phyloP scores from a whole-genome alignment of 148 eudicot genomes.

The Nepenthes mirabilis region DNA sequence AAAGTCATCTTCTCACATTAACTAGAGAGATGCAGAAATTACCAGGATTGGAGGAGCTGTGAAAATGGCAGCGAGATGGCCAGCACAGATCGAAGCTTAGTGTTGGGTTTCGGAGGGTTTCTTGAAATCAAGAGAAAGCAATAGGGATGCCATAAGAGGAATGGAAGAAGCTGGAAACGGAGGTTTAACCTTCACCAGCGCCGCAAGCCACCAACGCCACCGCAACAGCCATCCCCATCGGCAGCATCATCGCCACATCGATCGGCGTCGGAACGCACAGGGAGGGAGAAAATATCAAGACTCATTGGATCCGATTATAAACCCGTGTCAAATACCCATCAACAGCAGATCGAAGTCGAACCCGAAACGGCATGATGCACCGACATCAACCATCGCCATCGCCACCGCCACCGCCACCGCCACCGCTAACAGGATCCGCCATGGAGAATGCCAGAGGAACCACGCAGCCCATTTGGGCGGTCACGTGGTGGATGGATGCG shows the following conservation, averaged over 20 bases:
- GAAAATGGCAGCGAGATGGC: neutral
- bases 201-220: slow-evolving; percentile 20
- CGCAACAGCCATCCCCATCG: slow-evolving; percentile 1
- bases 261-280: neutral
- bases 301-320: slow-evolving; percentile 4
- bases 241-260: neutral
- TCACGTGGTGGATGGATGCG: slow-evolving; percentile 82
- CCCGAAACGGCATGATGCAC: neutral
- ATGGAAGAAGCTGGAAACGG: slow-evolving; percentile 10
- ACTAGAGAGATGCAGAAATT: no score
- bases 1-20: neutral
- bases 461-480: slow-evolving; percentile 68
- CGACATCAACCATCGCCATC: neutral
- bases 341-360: neutral
- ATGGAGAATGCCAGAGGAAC: slow-evolving; percentile 56
- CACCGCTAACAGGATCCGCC: no score
- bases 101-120: no score
- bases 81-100: slow-evolving; percentile 16
- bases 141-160: slow-evolving; percentile 4
- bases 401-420: neutral
- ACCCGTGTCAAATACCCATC: neutral
- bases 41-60: neutral
- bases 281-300: slow-evolving; percentile 1
- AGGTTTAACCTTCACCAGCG: slow-evolving; percentile 9
- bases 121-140: no score